A percentile compares a stretch with the other conserved stretches of the same genome.
Evolutionary conservation across 768 basidiomycete genomes (phyloP).

Genomic region (Pisolithus marmoratus): DNA sequence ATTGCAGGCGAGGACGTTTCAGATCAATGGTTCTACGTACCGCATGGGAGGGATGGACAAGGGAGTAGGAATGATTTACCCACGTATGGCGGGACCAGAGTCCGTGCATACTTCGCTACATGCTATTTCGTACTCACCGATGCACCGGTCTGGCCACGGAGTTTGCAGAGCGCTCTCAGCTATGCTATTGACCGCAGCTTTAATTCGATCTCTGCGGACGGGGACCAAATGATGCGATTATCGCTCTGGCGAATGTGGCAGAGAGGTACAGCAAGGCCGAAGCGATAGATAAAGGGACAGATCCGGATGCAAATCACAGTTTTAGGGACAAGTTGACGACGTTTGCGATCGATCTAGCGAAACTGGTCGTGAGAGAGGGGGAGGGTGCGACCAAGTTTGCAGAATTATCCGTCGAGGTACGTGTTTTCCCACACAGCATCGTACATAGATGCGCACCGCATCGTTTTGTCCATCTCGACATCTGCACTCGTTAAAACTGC

Average conservation of each 20-base stretch:
- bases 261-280: slow-evolving; percentile 23
- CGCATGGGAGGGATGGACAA: slow-evolving; percentile 96
- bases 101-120: slow-evolving; percentile 48
- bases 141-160: slow-evolving; percentile 73
- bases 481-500: slow-evolving; percentile 96
- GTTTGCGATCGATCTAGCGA: slow-evolving; percentile 88
- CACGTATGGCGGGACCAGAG: slow-evolving; percentile 57
- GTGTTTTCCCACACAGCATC: slow-evolving; percentile 29
- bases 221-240: slow-evolving; percentile 98
- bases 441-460: slow-evolving; percentile 80
- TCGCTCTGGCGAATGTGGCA: slow-evolving; percentile 76
- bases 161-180: slow-evolving; percentile 78
- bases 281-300: slow-evolving; percentile 65
- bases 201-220: slow-evolving; percentile 96
- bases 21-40: slow-evolving; percentile 62
- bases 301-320: slow-evolving; percentile 53
- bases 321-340: slow-evolving; percentile 80
- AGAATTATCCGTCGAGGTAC: slow-evolving; percentile 81
- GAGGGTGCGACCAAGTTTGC: slow-evolving; percentile 99
- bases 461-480: slow-evolving; percentile 88
- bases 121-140: slow-evolving; percentile 91
- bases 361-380: slow-evolving; percentile 94
- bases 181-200: slow-evolving; percentile 93
- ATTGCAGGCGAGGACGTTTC: slow-evolving; percentile 74
- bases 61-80: slow-evolving; percentile 99